phyloP scores from a whole-genome alignment of 208 protist species.

The Crithidia acanthocephali region DNA sequence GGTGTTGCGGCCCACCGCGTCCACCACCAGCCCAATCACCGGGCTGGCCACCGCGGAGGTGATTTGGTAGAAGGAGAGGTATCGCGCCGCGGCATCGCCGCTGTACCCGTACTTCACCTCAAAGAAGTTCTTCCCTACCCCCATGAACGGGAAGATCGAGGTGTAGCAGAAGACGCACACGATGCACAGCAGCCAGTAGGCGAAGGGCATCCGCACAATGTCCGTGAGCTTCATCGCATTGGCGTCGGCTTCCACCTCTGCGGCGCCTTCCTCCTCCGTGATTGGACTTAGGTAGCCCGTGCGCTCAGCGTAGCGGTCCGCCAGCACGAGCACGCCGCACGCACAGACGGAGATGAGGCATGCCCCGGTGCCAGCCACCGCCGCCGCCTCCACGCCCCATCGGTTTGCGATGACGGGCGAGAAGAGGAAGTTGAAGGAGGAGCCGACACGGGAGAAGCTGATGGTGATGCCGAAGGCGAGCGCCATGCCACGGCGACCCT shows the following conservation, averaged over 20 bases:
- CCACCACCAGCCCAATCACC: conserved; percentile 82
- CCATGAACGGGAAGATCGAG: conserved; percentile 88
- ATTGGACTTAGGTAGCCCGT: conserved; percentile 56
- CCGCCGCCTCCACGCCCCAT: conserved; percentile 60
- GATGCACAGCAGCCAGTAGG: conserved; percentile 79
- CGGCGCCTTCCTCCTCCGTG: conserved; percentile 39
- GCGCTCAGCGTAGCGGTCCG: conserved; percentile 76
- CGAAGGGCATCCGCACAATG: conserved; percentile 56
- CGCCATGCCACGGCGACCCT: conserved; percentile 76
- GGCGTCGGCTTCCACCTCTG: conserved; percentile 23
- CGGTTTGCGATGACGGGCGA: conserved; percentile 76
- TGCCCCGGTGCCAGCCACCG: conserved; percentile 56
- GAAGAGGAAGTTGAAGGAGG: conserved; percentile 93
- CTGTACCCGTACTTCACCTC: conserved; percentile 86
- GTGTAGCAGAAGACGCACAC: conserved; percentile 91
- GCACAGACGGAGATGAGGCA: conserved; percentile 73
- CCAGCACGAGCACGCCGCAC: conserved; percentile 59
- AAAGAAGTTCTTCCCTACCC: conserved; percentile 83
- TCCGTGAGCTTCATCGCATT: conserved; percentile 37
- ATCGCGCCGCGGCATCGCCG: conserved; percentile 51
- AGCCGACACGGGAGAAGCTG: conserved; percentile 88
- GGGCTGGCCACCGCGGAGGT: conserved; percentile 80
- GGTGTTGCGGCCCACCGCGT: conserved; percentile 81
- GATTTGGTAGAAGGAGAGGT: conserved; percentile 90
- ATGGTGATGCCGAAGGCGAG: conserved; percentile 93